Conservation (phyloP, 108 stramenopile species). For the Cylindrotheca closterium region DNA sequence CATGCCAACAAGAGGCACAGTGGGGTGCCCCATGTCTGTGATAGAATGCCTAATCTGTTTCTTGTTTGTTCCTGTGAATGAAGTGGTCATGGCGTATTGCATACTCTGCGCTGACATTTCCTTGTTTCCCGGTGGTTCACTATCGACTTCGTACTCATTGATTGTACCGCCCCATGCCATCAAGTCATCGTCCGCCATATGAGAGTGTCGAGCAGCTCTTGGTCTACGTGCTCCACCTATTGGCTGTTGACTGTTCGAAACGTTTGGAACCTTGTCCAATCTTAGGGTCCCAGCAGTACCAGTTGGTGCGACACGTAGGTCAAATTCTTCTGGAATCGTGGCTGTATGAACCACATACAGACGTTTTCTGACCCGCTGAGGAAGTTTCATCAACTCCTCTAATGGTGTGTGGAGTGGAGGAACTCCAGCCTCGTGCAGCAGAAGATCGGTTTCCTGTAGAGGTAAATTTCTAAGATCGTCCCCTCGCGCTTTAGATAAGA, state of each 20-base stretch:
- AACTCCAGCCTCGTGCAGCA: constrained; percentile 91
- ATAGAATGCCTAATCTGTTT: constrained; percentile 12
- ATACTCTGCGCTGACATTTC: not conserved
- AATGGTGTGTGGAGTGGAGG: constrained; percentile 95
- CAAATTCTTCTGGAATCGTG: constrained; percentile 66
- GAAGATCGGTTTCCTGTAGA: constrained; percentile 80
- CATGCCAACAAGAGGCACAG: constrained; percentile 66
- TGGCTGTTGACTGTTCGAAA: constrained; percentile 13
- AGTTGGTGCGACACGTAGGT: constrained; percentile 80
- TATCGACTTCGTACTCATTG: constrained; percentile 35
- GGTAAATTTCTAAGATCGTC: constrained; percentile 84
- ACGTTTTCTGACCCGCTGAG: constrained; percentile 69
- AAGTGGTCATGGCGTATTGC: constrained; percentile 5
- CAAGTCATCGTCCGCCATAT: constrained; percentile 28
- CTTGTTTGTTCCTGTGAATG: constrained; percentile 14
- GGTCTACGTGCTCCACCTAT: constrained; percentile 17
- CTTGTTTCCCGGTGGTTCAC: constrained; percentile 11
- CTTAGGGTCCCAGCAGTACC: constrained; percentile 88
- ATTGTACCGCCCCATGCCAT: constrained; percentile 22
- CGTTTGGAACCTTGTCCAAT: constrained; percentile 47
- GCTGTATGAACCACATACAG: constrained; percentile 95
- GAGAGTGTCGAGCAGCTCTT: constrained; percentile 7
- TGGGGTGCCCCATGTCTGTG: constrained; percentile 9
- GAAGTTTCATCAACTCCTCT: constrained; percentile 70
- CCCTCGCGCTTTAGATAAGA: constrained; percentile 70